These are phyloP conservation scores for Lactifluus pinguis DNA, from an alignment of 768 basidiomycete genomes.

Conservation along the genomic window DNA sequence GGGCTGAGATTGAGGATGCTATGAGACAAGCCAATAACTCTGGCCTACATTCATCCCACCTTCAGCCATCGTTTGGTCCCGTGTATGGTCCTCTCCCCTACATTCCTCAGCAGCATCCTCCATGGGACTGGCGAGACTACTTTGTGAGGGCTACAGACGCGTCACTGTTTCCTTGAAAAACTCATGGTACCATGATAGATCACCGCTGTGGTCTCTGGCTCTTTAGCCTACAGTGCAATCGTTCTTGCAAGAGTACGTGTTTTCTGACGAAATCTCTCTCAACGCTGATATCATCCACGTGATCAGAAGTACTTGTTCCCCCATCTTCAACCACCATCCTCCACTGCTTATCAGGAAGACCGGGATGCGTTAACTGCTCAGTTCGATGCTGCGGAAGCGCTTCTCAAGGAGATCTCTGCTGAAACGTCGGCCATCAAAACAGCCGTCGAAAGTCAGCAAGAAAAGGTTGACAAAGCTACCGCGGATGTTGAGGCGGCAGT, in stretches of 20 bases:
- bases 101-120: constrained; percentile 37
- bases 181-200: constrained; percentile 44
- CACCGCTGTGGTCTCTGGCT: constrained; percentile 84
- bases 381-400: constrained; percentile 79
- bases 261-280: not conserved
- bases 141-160: constrained; percentile 52
- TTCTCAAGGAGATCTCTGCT: constrained; percentile 70
- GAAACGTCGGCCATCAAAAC: constrained; percentile 65
- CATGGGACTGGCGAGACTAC: constrained; percentile 95
- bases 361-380: constrained; percentile 77
- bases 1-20: constrained; percentile 78
- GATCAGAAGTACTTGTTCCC: constrained; percentile 82
- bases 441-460: constrained; percentile 70
- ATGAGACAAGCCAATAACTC: constrained; percentile 46
- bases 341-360: constrained; percentile 85
- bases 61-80: constrained; percentile 29
- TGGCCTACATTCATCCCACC: constrained; percentile 10
- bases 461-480: constrained; percentile 60
- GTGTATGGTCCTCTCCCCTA: constrained; percentile 39
- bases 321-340: constrained; percentile 79
- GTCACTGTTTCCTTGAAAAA: constrained; percentile 14
- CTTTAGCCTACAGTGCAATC: constrained; percentile 70
- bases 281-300: constrained; percentile 2
- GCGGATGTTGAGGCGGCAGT: constrained; percentile 66
- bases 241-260: constrained; percentile 63